A percentile compares a stretch with the other conserved stretches of the same genome.
These are phyloP conservation scores for Coniochaeta prunicola DNA, from an alignment of 2,329 filamentous ascomycete genomes.

Conservation along the genomic window DNA sequence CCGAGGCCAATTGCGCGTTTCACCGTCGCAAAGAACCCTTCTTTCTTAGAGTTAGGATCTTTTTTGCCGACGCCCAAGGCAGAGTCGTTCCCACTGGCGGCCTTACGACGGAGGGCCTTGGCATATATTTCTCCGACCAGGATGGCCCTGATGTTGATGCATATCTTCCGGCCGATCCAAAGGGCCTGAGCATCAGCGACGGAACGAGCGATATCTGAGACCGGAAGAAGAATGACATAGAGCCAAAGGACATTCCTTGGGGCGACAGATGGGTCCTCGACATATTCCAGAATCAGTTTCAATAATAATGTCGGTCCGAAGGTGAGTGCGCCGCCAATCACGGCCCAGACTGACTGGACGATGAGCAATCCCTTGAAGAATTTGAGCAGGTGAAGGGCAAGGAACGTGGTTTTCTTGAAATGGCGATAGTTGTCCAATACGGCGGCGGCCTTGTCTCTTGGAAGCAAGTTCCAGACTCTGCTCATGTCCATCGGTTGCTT, in stretches of 20 bases:
- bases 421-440: constrained; percentile 80
- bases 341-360: constrained; percentile 73
- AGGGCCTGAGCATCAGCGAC: constrained; percentile 79
- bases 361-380: constrained; percentile 76
- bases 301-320: constrained; percentile 89
- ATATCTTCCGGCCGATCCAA: constrained; percentile 91
- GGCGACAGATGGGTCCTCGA: constrained; percentile 71
- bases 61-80: constrained; percentile 55
- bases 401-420: constrained; percentile 69
- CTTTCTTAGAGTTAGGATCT: constrained; percentile 32
- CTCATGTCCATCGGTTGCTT: constrained; percentile 73
- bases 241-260: constrained; percentile 91
- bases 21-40: constrained; percentile 38
- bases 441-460: constrained; percentile 77
- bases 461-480: constrained; percentile 86
- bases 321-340: constrained; percentile 72
- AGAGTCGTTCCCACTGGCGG: constrained; percentile 69
- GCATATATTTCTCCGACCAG: constrained; percentile 97
- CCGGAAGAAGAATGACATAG: constrained; percentile 83
- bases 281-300: constrained; percentile 85
- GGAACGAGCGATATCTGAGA: constrained; percentile 75
- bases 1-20: constrained; percentile 55
- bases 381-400: constrained; percentile 73
- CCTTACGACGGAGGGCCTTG: constrained; percentile 87
- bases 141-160: constrained; percentile 86